Evolutionary conservation across 202 grass and related monocot genomes (phyloP), one percentile per base, ranked within the genome.

Genomic region (Hordeum pubiflorum): DNA sequence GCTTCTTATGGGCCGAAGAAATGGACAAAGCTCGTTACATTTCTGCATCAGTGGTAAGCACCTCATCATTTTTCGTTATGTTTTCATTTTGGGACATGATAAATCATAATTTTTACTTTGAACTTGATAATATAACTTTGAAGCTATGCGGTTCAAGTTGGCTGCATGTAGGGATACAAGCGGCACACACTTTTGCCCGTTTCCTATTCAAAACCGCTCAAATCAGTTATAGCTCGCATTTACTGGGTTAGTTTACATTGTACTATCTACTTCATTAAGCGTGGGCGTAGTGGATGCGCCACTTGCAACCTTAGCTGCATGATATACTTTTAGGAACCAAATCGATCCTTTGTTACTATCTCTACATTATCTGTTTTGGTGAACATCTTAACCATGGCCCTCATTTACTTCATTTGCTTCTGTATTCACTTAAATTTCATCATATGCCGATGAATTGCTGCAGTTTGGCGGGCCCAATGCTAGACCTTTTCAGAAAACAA

Each of bases 401-500:
- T 84, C 15, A 46, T 52, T 72, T 52, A 0, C 5, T 85, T 72
- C 8, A 41, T 84, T 67, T 69, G 5, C 29, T 56, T 8, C 11
- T 58, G 57, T n/a, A 32, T 72, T 63, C 66, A 83, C 55, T 58
- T 23, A 21, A 55, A 41, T 85, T 82, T 85, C 24, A 26, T 54
- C 74, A 6, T 75, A 63, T 82, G 32, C 76, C 20, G 6, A 78
- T 72, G 70, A 50, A 82, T 68, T 27, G 41, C 65, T 93, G 60
- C 85, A 96, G 96, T 81, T 93, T 99, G 69, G 84, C 66, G 12
- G 92, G 96, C 14, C 87, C 89, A 0, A 81, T 99, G 66, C 63
- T 99, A 20, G 89, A 96, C 14, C 83, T 93, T 64, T 96, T 93
- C 80, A 99, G 80, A 88, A 95, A 84, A 66, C 96, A 90, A 56